phyloP scores from a whole-genome alignment of 352 stramenopile genomes.

The Phytophthora podocarpi region DNA sequence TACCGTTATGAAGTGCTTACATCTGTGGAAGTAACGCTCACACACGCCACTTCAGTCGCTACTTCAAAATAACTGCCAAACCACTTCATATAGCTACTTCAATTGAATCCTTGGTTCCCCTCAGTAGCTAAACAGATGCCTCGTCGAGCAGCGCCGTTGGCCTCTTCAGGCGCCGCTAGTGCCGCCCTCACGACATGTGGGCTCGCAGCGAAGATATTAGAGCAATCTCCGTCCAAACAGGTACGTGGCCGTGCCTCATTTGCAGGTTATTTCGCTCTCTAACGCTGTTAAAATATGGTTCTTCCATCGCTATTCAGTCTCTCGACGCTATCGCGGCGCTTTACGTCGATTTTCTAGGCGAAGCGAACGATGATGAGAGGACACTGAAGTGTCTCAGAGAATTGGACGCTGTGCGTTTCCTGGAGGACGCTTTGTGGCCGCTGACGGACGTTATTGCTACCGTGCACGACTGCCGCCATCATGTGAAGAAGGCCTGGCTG shows the following conservation, averaged over 20 bases:
- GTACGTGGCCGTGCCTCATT: conserved; percentile 8
- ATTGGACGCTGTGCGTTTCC: conserved; percentile 40
- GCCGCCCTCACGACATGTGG: conserved; percentile 7
- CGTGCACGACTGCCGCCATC: conserved; percentile 31
- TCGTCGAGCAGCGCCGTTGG: conserved; percentile 12
- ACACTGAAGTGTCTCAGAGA: conserved; percentile 29
- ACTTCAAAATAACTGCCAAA: too few species aligned
- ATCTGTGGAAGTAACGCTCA: too few species aligned
- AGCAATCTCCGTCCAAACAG: conserved; percentile 36
- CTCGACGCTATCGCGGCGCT: conserved; percentile 38
- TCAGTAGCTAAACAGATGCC: too few species aligned
- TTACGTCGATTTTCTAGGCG: conserved; percentile 42
- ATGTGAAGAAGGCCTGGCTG: conserved; percentile 50
- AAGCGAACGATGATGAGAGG: conserved; percentile 16
- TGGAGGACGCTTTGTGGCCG: conserved; percentile 66
- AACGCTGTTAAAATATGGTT: conserved; percentile 4
- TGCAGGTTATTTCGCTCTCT: not conserved
- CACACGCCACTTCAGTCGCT: too few species aligned
- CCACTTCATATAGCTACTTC: too few species aligned
- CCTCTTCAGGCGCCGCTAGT: conserved; percentile 2
- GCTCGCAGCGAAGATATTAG: conserved; percentile 9
- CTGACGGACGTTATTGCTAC: conserved; percentile 23
- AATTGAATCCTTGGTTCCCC: too few species aligned
- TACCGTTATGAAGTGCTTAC: too few species aligned
- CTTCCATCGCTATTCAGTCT: conserved; percentile 16